Percentiles rank a stretch among this genome's conserved stretches.
Conservation (phyloP, 495 filamentous ascomycete genomes). For the Cryomyces minteri region DNA sequence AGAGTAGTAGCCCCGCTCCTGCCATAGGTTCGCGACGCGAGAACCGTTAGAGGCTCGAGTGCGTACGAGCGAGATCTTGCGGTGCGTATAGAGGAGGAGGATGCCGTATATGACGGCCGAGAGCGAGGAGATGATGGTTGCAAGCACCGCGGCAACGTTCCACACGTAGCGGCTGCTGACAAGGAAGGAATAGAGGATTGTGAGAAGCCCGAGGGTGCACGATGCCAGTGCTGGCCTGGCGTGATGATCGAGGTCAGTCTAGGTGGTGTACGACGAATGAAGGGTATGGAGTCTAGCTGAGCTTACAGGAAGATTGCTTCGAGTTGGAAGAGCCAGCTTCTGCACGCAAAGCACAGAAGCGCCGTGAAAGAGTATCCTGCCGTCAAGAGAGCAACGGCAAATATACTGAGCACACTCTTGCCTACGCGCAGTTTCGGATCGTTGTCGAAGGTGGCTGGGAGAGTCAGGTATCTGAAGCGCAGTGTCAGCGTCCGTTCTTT, state of each 20-base stretch:
- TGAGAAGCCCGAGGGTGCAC: constrained; percentile 19
- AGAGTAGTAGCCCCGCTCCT: constrained; percentile 9
- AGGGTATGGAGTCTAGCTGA: neutral
- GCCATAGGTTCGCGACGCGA: neutral
- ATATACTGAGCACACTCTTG: constrained; percentile 15
- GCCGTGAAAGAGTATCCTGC: constrained; percentile 21
- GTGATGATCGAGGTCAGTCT: neutral
- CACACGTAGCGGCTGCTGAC: constrained; percentile 12
- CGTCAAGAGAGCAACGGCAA: constrained; percentile 18
- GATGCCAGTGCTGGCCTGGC: constrained; percentile 10
- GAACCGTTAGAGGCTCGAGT: neutral
- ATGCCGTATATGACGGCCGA: constrained; percentile 16
- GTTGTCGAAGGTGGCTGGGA: constrained; percentile 17
- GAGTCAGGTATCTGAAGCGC: constrained; percentile 15
- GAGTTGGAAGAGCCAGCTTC: constrained; percentile 15
- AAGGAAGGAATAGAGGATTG: constrained; percentile 21
- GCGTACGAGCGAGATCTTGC: constrained; percentile 4
- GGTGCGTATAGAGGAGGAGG: constrained; percentile 19
- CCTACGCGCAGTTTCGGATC: constrained; percentile 13
- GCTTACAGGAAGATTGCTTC: constrained; percentile 16
- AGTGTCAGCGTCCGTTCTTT: neutral
- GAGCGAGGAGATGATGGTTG: constrained; percentile 10
- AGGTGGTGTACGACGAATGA: neutral
- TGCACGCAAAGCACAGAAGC: constrained; percentile 18
- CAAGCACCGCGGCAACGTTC: constrained; percentile 12